A percentile compares a stretch with the other conserved stretches of the same genome.
Evolutionary conservation across 2,329 filamentous ascomycete species (phyloP).

Genomic region (Colletotrichum acutatum): DNA sequence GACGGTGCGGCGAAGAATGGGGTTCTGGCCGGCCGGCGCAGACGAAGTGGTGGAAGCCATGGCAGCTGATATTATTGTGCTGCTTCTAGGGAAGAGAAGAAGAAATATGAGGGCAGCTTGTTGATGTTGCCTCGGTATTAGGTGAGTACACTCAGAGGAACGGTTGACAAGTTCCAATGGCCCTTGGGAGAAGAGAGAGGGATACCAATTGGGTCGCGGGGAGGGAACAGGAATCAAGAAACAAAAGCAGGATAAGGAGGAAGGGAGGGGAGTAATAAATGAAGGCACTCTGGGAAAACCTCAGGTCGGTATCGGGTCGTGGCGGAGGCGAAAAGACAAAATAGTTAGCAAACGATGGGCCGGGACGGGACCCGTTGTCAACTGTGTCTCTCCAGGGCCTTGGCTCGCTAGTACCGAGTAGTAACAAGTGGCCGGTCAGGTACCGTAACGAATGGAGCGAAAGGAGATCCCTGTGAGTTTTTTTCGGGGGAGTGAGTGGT

Average conservation of each 20-base stretch:
- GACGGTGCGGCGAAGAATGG: conserved; percentile 59
- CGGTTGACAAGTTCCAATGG: conserved; percentile 30
- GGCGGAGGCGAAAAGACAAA: conserved; percentile 28
- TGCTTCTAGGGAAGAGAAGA: neutral
- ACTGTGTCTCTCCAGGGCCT: neutral
- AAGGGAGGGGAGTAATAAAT: conserved; percentile 30
- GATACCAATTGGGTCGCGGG: conserved; percentile 19
- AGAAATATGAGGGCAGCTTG: neutral
- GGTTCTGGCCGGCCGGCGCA: conserved; percentile 54
- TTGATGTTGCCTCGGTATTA: conserved; percentile 12
- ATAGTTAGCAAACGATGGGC: conserved; percentile 21
- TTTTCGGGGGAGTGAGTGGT: neutral
- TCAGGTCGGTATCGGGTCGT: conserved; percentile 16
- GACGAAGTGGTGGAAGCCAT: conserved; percentile 61
- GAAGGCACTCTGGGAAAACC: conserved; percentile 18
- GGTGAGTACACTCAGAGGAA: conserved; percentile 22
- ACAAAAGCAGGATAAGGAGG: neutral
- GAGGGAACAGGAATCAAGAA: neutral
- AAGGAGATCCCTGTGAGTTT: conserved; percentile 1
- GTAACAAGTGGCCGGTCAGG: neutral
- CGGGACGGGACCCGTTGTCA: conserved; percentile 30
- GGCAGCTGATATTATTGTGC: conserved; percentile 28
- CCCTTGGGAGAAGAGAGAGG: conserved; percentile 21
- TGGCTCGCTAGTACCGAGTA: neutral
- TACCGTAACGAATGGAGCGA: conserved; percentile 1